A percentile compares a stretch with the other conserved stretches of the same genome.
Conservation (phyloP, 768 basidiomycete species). For the Auriscalpium vulgare region DNA sequence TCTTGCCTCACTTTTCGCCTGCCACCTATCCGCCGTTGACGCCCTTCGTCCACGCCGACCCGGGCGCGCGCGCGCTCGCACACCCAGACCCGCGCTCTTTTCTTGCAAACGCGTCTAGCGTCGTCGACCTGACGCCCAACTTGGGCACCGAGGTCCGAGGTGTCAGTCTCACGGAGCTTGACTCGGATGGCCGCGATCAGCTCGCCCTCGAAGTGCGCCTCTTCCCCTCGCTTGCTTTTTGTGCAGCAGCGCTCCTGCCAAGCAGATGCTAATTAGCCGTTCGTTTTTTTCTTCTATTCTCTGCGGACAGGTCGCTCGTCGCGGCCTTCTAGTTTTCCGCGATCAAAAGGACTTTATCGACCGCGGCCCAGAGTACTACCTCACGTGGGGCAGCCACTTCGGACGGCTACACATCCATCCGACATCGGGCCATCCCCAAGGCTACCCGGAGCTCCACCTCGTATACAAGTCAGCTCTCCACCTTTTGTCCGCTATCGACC, state of each 20-base stretch:
- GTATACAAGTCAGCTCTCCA: conserved; percentile 48
- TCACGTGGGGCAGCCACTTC: conserved; percentile 64
- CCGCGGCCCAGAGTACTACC: conserved; percentile 55
- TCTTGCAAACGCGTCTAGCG: conserved; percentile 48
- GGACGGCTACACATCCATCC: conserved; percentile 79
- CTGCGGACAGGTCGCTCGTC: conserved; percentile 48
- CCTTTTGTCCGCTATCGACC: neutral
- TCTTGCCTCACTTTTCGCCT: conserved; percentile 57
- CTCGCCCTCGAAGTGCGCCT: conserved; percentile 55
- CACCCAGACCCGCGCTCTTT: conserved; percentile 65
- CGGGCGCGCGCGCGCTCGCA: conserved; percentile 57
- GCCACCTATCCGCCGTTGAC: conserved; percentile 57
- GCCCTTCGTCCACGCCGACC: conserved; percentile 73
- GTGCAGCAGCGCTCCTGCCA: neutral
- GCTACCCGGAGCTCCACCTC: conserved; percentile 70
- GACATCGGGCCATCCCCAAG: conserved; percentile 69
- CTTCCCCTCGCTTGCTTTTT: conserved; percentile 3
- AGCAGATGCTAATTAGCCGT: no score
- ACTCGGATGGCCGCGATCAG: conserved; percentile 54
- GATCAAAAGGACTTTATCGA: conserved; percentile 75
- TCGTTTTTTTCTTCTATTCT: no score
- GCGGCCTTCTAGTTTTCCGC: conserved; percentile 68
- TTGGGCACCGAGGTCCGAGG: conserved; percentile 72
- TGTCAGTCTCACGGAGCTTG: conserved; percentile 54
- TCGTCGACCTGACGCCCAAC: conserved; percentile 61